Conservation (phyloP, 208 protist genomes). For the Entamoeba dispar region DNA sequence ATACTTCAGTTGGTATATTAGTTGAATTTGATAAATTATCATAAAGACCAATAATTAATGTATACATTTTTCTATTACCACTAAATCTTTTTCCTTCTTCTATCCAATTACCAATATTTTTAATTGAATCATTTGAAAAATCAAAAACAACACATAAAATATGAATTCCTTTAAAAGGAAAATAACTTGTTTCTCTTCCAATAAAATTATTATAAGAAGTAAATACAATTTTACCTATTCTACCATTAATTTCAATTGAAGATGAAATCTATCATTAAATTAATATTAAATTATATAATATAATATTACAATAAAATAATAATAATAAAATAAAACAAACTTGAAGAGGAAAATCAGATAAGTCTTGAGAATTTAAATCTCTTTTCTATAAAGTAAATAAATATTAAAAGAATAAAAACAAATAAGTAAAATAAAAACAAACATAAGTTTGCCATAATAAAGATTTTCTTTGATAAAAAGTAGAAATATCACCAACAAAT, state of each 20-base stretch:
- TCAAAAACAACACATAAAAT: neutral
- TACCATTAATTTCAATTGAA: neutral
- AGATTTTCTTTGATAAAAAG: neutral
- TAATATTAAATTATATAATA: neutral
- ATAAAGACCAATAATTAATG: neutral
- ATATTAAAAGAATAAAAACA: too few relatives aligned
- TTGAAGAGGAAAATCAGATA: neutral
- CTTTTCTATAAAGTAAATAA: neutral
- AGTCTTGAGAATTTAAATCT: neutral
- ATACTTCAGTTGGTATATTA: neutral
- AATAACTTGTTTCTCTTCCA: neutral
- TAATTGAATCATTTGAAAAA: neutral
- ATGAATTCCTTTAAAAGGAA: neutral
- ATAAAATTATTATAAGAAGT: neutral
- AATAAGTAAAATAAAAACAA: neutral
- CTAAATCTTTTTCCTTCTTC: neutral
- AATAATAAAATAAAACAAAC: too few relatives aligned
- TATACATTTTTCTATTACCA: neutral
- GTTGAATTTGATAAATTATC: neutral
- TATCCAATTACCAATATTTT: neutral
- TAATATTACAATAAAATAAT: too few relatives aligned
- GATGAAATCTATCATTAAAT: neutral
- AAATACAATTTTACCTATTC: neutral
- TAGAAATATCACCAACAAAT: neutral
- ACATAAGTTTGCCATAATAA: neutral